phyloP scores from a whole-genome alignment of 352 stramenopile genomes.

The Phytopythium aichiense region DNA sequence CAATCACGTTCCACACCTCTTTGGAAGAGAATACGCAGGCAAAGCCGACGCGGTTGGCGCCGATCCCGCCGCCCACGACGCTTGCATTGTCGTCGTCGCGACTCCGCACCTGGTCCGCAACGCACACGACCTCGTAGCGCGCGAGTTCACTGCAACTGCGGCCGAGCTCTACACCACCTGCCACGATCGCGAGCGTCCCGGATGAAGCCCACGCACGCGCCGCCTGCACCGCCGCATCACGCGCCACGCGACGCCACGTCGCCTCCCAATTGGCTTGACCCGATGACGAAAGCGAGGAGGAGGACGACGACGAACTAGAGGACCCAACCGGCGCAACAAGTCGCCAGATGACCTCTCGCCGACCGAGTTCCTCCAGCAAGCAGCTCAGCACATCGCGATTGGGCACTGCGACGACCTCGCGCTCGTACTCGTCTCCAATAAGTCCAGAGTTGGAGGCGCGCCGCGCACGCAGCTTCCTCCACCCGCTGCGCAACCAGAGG shows the following conservation, averaged over 20 bases:
- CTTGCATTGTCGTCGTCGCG: not conserved
- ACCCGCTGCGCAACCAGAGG: constrained; percentile 3
- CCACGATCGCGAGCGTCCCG: not conserved
- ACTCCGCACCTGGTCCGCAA: not conserved
- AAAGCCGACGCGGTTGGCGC: constrained; percentile 36
- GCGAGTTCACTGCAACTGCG: constrained; percentile 5
- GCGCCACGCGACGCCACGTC: constrained; percentile 2
- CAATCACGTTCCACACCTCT: constrained; percentile 53
- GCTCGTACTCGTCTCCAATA: not conserved
- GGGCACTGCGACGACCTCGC: not conserved
- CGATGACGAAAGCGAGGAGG: not conserved
- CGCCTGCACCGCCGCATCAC: not conserved
- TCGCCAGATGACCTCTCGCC: constrained; percentile 4
- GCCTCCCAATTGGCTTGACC: constrained; percentile 5
- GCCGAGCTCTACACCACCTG: not conserved
- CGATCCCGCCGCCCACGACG: not conserved
- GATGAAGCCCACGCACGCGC: not conserved
- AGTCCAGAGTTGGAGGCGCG: not conserved
- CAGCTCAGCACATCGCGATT: constrained; percentile 3
- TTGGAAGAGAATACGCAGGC: constrained; percentile 71
- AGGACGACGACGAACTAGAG: not conserved
- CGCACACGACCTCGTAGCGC: constrained; percentile 5
- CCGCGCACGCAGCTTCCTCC: not conserved
- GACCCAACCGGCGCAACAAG: not conserved
- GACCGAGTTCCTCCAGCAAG: constrained; percentile 1